These are phyloP conservation scores for Inga oerstediana DNA, from an alignment of 306 rosid species.

Conservation along the genomic window DNA sequence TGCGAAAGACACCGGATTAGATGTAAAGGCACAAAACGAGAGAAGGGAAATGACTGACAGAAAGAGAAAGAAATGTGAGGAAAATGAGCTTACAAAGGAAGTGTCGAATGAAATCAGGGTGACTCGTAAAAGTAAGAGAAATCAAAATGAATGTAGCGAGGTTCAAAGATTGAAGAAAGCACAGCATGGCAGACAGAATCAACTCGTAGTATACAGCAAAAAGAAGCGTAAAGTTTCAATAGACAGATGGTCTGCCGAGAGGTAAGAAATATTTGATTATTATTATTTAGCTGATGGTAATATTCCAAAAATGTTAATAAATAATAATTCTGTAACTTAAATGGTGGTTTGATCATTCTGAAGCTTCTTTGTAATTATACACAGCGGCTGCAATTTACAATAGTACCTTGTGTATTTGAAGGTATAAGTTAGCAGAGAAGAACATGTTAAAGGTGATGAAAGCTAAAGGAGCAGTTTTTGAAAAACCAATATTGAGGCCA, in stretches of 20 bases:
- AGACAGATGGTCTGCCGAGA: slow-evolving; percentile 59
- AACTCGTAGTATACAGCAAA: slow-evolving; percentile 35
- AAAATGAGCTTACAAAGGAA: slow-evolving; percentile 29
- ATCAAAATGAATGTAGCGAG: slow-evolving; percentile 24
- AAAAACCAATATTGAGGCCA: slow-evolving; percentile 73
- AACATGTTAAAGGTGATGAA: slow-evolving; percentile 78
- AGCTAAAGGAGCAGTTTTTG: slow-evolving; percentile 62
- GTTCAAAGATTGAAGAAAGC: slow-evolving; percentile 33
- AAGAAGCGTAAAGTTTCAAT: slow-evolving; percentile 50
- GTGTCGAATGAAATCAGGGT: slow-evolving; percentile 29
- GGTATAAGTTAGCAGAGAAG: slow-evolving; percentile 80
- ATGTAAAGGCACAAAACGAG: slow-evolving; percentile 1
- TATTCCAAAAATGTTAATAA: neutral
- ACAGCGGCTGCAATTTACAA: neutral
- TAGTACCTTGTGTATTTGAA: slow-evolving; percentile 32
- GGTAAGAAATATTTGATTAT: slow-evolving; percentile 28
- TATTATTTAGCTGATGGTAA: neutral
- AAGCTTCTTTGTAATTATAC: neutral
- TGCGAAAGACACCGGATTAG: slow-evolving; percentile 14
- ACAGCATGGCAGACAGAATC: slow-evolving; percentile 37
- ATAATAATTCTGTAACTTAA: neutral
- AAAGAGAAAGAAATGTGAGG: slow-evolving; percentile 39
- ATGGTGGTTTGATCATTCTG: neutral
- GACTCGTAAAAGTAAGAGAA: slow-evolving; percentile 52
- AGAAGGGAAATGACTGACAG: slow-evolving; percentile 4